A percentile compares a stretch with the other conserved stretches of the same genome.
These are phyloP conservation scores for Ogataea zsoltii DNA, from an alignment of 805 yeast species.

Conservation along the genomic window DNA sequence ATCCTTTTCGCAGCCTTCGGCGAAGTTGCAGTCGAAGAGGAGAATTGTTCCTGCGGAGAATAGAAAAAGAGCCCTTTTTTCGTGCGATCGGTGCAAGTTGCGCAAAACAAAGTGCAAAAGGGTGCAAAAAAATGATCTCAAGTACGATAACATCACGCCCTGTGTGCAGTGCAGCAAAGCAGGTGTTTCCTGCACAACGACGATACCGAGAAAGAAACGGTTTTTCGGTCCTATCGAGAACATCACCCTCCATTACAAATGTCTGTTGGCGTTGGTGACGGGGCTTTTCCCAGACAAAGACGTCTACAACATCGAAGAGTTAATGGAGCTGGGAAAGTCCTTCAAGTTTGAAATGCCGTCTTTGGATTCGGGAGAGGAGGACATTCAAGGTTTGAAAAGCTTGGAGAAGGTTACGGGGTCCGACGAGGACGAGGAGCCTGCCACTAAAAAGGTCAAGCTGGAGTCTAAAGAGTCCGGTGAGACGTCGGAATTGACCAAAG, in stretches of 20 bases:
- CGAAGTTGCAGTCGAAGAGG: constrained; percentile 31
- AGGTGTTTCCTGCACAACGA: constrained; percentile 41
- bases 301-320: constrained; percentile 42
- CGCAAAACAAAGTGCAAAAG: constrained; percentile 46
- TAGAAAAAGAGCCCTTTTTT: constrained; percentile 43
- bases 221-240: constrained; percentile 44
- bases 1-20: background rate
- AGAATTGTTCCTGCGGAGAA: constrained; percentile 39
- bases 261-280: constrained; percentile 38
- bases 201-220: constrained; percentile 43
- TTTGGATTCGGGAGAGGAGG: constrained; percentile 17
- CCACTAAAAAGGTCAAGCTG: background rate
- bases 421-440: constrained; percentile 1
- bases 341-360: constrained; percentile 39
- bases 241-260: constrained; percentile 44
- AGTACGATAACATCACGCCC: constrained; percentile 40
- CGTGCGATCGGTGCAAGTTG: constrained; percentile 47
- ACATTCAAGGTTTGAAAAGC: constrained; percentile 13
- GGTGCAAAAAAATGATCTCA: constrained; percentile 32
- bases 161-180: constrained; percentile 41
- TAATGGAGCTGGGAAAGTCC: constrained; percentile 39
- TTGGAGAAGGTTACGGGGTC: constrained; percentile 3
- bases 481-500: background rate
- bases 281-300: constrained; percentile 48
- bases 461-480: background rate